A percentile compares a stretch with the other conserved stretches of the same genome.
Conservation (phyloP, 2,329 filamentous ascomycete species). For the Stagonosporopsis cucurbitacearum region DNA sequence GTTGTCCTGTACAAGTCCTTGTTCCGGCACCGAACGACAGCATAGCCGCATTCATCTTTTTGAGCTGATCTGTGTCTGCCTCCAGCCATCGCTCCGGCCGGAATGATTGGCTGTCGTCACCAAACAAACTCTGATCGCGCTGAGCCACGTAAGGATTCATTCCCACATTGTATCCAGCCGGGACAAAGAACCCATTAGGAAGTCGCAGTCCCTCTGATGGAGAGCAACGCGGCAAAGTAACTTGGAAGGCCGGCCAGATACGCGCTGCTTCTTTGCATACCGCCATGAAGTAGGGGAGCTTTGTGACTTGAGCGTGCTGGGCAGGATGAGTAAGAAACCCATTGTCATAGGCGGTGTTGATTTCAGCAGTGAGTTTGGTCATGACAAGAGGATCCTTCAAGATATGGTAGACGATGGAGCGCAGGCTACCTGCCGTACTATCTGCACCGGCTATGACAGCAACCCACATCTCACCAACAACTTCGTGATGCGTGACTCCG, state of each 20-base stretch:
- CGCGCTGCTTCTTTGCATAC: slow-evolving; percentile 79
- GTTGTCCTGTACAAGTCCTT: slow-evolving; percentile 44
- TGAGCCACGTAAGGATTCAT: slow-evolving; percentile 51
- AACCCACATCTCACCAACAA: slow-evolving; percentile 33
- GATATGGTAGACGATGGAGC: slow-evolving; percentile 49
- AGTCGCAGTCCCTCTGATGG: slow-evolving; percentile 69
- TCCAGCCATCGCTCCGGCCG: slow-evolving; percentile 57
- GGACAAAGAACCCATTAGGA: slow-evolving; percentile 4
- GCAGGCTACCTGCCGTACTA: slow-evolving; percentile 41
- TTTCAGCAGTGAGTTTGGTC: slow-evolving; percentile 23
- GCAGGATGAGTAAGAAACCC: slow-evolving; percentile 21
- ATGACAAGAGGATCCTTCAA: slow-evolving; percentile 41
- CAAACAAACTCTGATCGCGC: slow-evolving; percentile 50
- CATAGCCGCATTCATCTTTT: slow-evolving; percentile 35
- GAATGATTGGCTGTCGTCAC: slow-evolving; percentile 49
- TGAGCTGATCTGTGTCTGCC: slow-evolving; percentile 17
- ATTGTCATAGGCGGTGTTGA: slow-evolving; percentile 25
- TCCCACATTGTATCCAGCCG: slow-evolving; percentile 1
- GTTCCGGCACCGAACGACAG: slow-evolving; percentile 50
- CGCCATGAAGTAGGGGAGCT: slow-evolving; percentile 76
- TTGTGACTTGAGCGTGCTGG: slow-evolving; percentile 59
- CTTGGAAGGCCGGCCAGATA: slow-evolving; percentile 73
- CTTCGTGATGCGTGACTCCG: slow-evolving; percentile 8
- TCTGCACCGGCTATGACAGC: slow-evolving; percentile 47
- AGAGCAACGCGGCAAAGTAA: slow-evolving; percentile 74